Conservation (phyloP, 2,329 filamentous ascomycete species). For the Penicillium corylophilum region DNA sequence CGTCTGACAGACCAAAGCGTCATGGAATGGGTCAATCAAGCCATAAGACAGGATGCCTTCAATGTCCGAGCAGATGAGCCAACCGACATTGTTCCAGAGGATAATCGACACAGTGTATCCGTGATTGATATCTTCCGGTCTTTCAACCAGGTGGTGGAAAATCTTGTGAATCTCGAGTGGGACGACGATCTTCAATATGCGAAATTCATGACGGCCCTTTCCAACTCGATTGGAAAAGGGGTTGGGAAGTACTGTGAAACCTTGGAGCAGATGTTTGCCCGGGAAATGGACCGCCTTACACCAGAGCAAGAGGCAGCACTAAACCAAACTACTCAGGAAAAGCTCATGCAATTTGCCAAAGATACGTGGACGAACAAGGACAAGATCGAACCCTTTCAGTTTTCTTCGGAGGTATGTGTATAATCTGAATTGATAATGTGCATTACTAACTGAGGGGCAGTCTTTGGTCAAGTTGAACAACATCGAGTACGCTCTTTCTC, state of each 20-base stretch:
- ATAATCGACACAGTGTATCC: conserved; percentile 87
- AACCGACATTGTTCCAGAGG: conserved; percentile 66
- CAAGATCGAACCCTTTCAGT: conserved; percentile 94
- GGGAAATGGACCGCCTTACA: conserved; percentile 89
- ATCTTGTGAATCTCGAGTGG: conserved; percentile 84
- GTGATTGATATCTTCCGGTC: conserved; percentile 90
- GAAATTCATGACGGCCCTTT: conserved; percentile 92
- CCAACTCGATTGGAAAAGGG: conserved; percentile 78
- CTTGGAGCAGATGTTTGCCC: conserved; percentile 78
- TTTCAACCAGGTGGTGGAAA: conserved; percentile 88
- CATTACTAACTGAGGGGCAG: conserved; percentile 49
- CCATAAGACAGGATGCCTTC: conserved; percentile 87
- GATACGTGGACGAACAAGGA: conserved; percentile 91
- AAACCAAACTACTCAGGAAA: conserved; percentile 81
- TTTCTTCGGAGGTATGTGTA: conserved; percentile 77
- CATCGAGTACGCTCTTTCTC: conserved; percentile 88
- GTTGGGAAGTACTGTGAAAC: conserved; percentile 89
- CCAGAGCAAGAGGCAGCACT: conserved; percentile 80
- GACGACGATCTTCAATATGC: conserved; percentile 90
- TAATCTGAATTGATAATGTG: not conserved
- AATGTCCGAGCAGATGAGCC: conserved; percentile 66
- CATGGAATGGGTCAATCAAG: conserved; percentile 80
- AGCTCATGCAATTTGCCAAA: conserved; percentile 88
- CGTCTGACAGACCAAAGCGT: conserved; percentile 75
- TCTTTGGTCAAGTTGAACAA: conserved; percentile 98